phyloP scores from a whole-genome alignment of 192 early-diverging fungal species.

The Kickxella alabastrina region DNA sequence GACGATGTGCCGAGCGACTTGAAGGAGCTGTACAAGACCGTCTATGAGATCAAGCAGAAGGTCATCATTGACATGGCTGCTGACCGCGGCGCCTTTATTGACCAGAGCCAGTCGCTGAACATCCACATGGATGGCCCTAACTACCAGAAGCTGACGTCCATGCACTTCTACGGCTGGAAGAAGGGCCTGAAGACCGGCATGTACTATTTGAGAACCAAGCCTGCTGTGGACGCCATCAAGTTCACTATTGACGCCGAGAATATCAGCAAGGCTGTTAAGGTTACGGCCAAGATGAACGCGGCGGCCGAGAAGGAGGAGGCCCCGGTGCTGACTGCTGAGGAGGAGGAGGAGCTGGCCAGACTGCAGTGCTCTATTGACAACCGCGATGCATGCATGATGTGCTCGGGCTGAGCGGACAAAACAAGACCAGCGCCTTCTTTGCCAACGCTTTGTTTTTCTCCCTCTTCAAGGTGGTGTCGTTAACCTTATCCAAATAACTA shows the following conservation, averaged over 20 bases:
- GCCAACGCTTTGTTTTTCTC: no score
- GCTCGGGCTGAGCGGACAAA: conserved; percentile 73
- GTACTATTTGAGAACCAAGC: conserved; percentile 96
- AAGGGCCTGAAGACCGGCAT: conserved; percentile 98
- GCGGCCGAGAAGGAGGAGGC: conserved; percentile 22
- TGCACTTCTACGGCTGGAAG: conserved; percentile 99
- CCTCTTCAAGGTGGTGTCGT: no score
- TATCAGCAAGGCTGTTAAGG: conserved; percentile 35
- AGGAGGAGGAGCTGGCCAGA: conserved; percentile 61
- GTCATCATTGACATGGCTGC: conserved; percentile 95
- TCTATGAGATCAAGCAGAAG: conserved; percentile 92
- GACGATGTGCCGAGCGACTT: conserved; percentile 74
- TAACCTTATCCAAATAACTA: no score
- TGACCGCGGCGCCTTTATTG: conserved; percentile 95
- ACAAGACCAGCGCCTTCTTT: no score
- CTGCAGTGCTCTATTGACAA: conserved; percentile 91
- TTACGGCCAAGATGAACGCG: conserved; percentile 24
- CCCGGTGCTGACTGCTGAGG: conserved; percentile 37
- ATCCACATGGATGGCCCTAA: conserved; percentile 93
- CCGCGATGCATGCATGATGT: conserved; percentile 88
- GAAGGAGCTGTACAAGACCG: conserved; percentile 96
- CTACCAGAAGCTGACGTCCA: conserved; percentile 89
- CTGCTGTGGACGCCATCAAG: conserved; percentile 97
- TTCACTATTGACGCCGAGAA: conserved; percentile 91
- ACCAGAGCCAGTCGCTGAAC: conserved; percentile 95